Evolutionary conservation across 805 yeast genomes (phyloP), one percentile per base, ranked within the genome.

Genomic region (Metschnikowia chrysomelidarum): DNA sequence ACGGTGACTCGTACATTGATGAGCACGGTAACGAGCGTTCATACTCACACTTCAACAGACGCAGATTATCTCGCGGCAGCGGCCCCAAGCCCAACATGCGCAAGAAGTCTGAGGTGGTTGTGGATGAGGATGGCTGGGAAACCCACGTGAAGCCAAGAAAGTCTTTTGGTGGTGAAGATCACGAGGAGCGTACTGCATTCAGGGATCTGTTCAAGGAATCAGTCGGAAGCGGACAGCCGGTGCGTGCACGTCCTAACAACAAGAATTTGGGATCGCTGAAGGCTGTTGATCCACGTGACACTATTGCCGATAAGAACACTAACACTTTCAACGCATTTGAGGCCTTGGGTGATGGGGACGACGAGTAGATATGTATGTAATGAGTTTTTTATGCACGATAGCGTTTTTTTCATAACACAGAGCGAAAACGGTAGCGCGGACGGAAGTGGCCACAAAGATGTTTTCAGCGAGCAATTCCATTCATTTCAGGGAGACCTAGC

Each of bases 91-190:
- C 83, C 36, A 71, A 69, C 50, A 70, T 80, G 53, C 73, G 80
- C 54, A 79, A 75, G 54, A 73, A 74, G 61, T 66, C 72, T 38
- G 67, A 68, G 37, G 65, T 69, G 40, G 71, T 66, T 41, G 74
- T 81, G 22, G 94, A 84, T 54, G 83, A 80, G 39, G 91, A 85
- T 44, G 94, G 94, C 29, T 85, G 93, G 91, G 83, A 83, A 39
- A 81, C 91, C 15, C 62, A 74, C 44, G 63, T 70, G 33, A 66
- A 69, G 49, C 62, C 67, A 30, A 71, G 65, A 49, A 67, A 67
- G 40, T 64, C 73, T 10, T 69, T 75, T 40, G 78, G 77, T 48
- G 61, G 64, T 23, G 76, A 71, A 38, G 76, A 69, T 13, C 71
- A 58, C 27, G 64, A 48, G 18, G 80, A 74, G 40, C 69, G 69